phyloP scores from a whole-genome alignment of 805 yeast species.

The Metschnikowia cerradonensis region DNA sequence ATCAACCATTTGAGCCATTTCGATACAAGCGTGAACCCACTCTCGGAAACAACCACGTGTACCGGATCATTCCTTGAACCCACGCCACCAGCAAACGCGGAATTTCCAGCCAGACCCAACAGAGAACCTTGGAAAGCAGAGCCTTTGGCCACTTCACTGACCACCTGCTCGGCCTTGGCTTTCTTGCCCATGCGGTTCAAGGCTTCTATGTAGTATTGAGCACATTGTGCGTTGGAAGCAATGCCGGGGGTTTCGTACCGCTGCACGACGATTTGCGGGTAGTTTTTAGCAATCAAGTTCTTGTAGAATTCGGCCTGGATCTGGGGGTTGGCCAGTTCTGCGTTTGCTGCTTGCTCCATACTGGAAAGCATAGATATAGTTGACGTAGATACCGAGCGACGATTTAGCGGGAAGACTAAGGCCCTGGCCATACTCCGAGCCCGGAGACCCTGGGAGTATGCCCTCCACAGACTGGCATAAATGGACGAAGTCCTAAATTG shows the following conservation, averaged over 20 bases:
- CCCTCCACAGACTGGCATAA: background rate
- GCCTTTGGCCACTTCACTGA: slow-evolving; percentile 18
- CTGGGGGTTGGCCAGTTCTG: slow-evolving; percentile 59
- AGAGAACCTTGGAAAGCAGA: slow-evolving; percentile 8
- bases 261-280: slow-evolving; percentile 95
- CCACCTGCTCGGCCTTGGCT: slow-evolving; percentile 70
- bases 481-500: background rate
- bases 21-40: slow-evolving; percentile 70
- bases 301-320: slow-evolving; percentile 83
- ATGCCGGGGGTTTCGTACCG: slow-evolving; percentile 94
- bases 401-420: background rate
- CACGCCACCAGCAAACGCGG: slow-evolving; percentile 30
- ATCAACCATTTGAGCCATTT: slow-evolving; percentile 88
- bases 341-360: slow-evolving; percentile 84
- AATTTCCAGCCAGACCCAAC: slow-evolving; percentile 14
- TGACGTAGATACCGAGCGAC: slow-evolving; percentile 20
- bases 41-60: slow-evolving; percentile 89
- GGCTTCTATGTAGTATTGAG: slow-evolving; percentile 75
- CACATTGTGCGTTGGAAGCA: slow-evolving; percentile 75
- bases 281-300: slow-evolving; percentile 68
- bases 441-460: background rate
- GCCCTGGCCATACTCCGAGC: background rate
- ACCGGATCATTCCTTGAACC: slow-evolving; percentile 81
- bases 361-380: slow-evolving; percentile 31
- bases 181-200: slow-evolving; percentile 70